Evolutionary conservation across 1,284 basidiomycete genomes (phyloP).

Genomic region (Rhodotorula sp.): DNA sequence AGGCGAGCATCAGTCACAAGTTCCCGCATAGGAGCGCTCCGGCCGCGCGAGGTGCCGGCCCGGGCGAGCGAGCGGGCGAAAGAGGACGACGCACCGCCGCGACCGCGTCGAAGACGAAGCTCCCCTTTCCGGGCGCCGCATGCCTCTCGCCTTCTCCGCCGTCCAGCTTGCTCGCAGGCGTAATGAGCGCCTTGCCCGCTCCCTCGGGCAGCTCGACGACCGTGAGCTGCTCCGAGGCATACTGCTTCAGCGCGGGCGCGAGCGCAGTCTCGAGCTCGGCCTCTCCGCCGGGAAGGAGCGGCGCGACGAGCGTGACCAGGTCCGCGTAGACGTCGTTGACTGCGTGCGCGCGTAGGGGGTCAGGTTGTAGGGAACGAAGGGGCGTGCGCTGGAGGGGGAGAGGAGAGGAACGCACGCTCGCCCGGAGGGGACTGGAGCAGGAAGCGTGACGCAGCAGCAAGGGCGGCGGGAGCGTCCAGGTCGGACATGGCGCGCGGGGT

Average conservation of each 20-base stretch:
- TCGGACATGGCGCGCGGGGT: conserved; percentile 24
- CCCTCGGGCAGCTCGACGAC: conserved; percentile 60
- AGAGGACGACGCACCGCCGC: conserved; percentile 57
- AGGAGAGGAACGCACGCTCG: conserved; percentile 58
- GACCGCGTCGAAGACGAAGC: conserved; percentile 63
- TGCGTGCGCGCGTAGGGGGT: neutral
- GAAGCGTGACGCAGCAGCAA: conserved; percentile 64
- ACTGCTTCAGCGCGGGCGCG: conserved; percentile 71
- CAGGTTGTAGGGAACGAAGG: neutral
- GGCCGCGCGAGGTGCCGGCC: too few species aligned
- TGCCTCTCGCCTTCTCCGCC: conserved; percentile 58
- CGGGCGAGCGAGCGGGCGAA: neutral
- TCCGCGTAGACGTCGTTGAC: conserved; percentile 58
- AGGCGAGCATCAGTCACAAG: neutral
- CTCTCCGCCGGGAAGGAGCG: conserved; percentile 58
- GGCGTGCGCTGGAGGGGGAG: neutral
- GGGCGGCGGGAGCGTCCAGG: conserved; percentile 14
- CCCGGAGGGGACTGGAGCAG: conserved; percentile 88
- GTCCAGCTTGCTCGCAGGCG: conserved; percentile 62
- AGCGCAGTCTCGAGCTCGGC: conserved; percentile 73
- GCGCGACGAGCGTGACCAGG: conserved; percentile 79
- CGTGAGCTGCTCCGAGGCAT: conserved; percentile 82
- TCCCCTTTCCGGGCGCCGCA: conserved; percentile 74
- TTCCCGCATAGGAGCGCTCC: neutral
- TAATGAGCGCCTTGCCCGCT: conserved; percentile 67